A percentile compares a stretch with the other conserved stretches of the same genome.
These are phyloP conservation scores for Tanacetum coccineum DNA, from an alignment of 129 eudicot genomes.

Conservation along the genomic window DNA sequence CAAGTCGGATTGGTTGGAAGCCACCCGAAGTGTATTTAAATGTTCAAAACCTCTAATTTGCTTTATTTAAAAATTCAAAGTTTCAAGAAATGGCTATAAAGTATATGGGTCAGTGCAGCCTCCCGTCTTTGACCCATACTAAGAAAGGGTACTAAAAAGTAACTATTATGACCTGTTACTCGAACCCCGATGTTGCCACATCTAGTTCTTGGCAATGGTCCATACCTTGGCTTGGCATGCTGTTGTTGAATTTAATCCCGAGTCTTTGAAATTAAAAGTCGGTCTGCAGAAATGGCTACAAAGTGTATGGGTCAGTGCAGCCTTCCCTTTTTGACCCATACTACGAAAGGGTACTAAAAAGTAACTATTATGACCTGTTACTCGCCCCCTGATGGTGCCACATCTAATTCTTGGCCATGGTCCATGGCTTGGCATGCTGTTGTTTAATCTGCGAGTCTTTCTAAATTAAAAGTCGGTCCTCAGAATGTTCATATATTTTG, in stretches of 20 bases:
- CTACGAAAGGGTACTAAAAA: no score
- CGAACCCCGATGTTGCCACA: neutral
- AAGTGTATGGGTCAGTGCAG: no score
- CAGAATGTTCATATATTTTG: conserved; percentile 35
- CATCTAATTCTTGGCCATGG: neutral
- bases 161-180: neutral
- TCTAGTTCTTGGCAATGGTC: conserved; percentile 4
- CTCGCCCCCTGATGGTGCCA: neutral
- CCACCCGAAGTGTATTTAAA: neutral
- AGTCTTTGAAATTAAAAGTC: neutral
- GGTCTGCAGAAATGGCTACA: neutral
- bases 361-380: neutral
- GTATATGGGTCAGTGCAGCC: no score
- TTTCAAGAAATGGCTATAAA: no score
- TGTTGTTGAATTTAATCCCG: neutral
- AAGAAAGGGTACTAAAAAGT: no score
- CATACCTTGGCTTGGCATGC: conserved; percentile 3
- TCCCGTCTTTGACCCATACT: no score
- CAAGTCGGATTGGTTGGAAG: neutral
- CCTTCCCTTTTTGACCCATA: no score
- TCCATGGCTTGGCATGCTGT: conserved; percentile 5
- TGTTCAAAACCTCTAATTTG: neutral
- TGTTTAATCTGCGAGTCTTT: neutral
- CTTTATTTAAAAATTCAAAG: no score
- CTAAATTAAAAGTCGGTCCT: neutral